phyloP scores from a whole-genome alignment of 257 asterid genomes.

The Nicotiana tomentosiformis region DNA sequence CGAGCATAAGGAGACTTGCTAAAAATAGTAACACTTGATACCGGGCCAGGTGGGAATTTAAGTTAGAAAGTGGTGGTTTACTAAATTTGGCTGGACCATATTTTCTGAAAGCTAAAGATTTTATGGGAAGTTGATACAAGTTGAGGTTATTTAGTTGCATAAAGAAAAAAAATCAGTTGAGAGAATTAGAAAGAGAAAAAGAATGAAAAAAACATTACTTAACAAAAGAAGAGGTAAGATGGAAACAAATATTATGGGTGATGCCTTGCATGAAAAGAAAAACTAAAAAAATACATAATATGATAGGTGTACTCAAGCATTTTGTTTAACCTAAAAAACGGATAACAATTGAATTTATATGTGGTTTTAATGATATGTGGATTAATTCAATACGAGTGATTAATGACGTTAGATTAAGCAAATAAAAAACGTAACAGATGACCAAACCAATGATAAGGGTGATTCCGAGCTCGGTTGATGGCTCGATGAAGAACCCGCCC shows the following conservation, averaged over 20 bases:
- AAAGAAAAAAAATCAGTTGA: background rate
- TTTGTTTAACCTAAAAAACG: no score
- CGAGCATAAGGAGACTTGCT: background rate
- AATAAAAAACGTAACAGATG: no score
- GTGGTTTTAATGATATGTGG: no score
- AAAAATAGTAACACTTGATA: slow-evolving; percentile 4
- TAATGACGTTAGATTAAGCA: no score
- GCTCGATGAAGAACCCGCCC: no score
- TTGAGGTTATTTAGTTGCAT: background rate
- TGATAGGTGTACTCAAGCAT: no score
- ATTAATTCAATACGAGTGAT: no score
- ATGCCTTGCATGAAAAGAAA: background rate
- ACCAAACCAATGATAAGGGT: no score
- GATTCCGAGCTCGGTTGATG: no score
- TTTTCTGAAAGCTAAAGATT: background rate
- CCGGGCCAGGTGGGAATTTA: background rate
- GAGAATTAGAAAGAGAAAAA: background rate
- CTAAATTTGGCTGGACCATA: background rate
- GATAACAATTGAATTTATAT: no score
- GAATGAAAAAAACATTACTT: background rate
- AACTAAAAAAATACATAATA: no score
- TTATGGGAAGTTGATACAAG: slow-evolving; percentile 5
- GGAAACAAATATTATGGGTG: background rate
- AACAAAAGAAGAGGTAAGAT: background rate
- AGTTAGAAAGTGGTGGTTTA: slow-evolving; percentile 6